phyloP scores from a whole-genome alignment of 805 yeast genomes.

The Vanderwaltozyma tropicalis region DNA sequence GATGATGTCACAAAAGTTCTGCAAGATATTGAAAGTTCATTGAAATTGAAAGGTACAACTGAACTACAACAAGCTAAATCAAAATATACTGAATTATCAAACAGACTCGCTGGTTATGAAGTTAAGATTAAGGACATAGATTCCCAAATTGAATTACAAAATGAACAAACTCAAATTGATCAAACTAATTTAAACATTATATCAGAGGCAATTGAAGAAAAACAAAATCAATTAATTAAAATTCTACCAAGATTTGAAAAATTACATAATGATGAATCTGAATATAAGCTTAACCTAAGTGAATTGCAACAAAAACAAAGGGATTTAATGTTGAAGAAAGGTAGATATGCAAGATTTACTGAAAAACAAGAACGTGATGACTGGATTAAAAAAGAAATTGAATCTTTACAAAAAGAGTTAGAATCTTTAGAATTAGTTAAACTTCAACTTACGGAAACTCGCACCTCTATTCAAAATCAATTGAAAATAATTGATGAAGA shows the following conservation, averaged over 20 bases:
- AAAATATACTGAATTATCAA: slow-evolving; percentile 40
- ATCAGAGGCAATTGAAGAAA: slow-evolving; percentile 25
- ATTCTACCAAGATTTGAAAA: slow-evolving; percentile 34
- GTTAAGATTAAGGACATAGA: slow-evolving; percentile 37
- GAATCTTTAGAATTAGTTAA: slow-evolving; percentile 15
- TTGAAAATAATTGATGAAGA: slow-evolving; percentile 19
- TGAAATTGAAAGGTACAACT: slow-evolving; percentile 39
- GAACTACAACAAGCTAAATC: slow-evolving; percentile 47
- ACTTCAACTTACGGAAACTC: slow-evolving; percentile 7
- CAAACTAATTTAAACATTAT: slow-evolving; percentile 19
- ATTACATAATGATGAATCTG: slow-evolving; percentile 33
- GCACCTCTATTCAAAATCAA: slow-evolving; percentile 12
- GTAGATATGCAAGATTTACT: slow-evolving; percentile 51
- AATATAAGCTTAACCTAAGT: slow-evolving; percentile 25
- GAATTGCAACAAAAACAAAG: slow-evolving; percentile 45
- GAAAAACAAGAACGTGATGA: slow-evolving; percentile 48
- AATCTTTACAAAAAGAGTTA: slow-evolving; percentile 24
- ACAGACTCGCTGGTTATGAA: slow-evolving; percentile 39
- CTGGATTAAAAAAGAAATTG: slow-evolving; percentile 53
- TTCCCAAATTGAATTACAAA: slow-evolving; percentile 25
- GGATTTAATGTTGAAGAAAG: slow-evolving; percentile 57
- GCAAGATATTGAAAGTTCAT: slow-evolving; percentile 35
- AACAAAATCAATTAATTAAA: slow-evolving; percentile 30
- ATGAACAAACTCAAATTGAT: slow-evolving; percentile 25
- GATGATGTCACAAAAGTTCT: slow-evolving; percentile 37